A percentile compares a stretch with the other conserved stretches of the same genome.
Evolutionary conservation across 768 basidiomycete genomes (phyloP).

Genomic region (Grammothele lineata): DNA sequence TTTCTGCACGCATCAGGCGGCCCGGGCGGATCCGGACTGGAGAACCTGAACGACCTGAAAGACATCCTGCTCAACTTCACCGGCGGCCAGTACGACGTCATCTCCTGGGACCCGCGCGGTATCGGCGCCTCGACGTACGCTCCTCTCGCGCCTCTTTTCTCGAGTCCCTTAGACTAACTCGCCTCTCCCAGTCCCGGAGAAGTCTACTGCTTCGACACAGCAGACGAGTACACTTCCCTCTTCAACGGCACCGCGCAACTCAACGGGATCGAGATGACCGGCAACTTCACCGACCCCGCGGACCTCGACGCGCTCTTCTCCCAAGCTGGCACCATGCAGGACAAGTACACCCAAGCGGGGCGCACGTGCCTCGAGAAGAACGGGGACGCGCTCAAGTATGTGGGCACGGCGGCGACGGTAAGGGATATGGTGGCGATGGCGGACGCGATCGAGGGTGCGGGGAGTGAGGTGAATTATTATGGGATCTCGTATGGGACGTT

Average conservation of each 20-base stretch:
- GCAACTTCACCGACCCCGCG: neutral
- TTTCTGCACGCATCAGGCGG: neutral
- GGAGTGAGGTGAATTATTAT: conserved; percentile 3
- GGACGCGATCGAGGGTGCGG: conserved; percentile 3
- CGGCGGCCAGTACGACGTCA: conserved; percentile 2
- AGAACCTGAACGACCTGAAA: no score
- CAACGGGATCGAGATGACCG: neutral
- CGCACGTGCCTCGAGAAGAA: neutral
- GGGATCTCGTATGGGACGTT: conserved; percentile 2
- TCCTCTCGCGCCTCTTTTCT: no score
- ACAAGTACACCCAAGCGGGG: neutral
- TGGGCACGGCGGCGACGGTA: conserved; percentile 3
- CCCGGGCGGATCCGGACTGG: neutral
- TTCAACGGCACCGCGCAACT: neutral
- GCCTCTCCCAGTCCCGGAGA: conserved; percentile 1
- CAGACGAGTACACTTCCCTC: neutral
- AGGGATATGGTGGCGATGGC: conserved; percentile 7
- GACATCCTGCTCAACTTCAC: neutral
- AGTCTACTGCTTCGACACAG: conserved; percentile 2
- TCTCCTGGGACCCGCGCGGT: conserved; percentile 1
- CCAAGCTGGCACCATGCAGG: neutral
- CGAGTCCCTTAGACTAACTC: no score
- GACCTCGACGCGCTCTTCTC: neutral
- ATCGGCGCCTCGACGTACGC: no score
- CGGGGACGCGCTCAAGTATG: neutral